Evolutionary conservation across 2,329 filamentous ascomycete genomes (phyloP).

Genomic region (Acephala macrosclerotiorum): DNA sequence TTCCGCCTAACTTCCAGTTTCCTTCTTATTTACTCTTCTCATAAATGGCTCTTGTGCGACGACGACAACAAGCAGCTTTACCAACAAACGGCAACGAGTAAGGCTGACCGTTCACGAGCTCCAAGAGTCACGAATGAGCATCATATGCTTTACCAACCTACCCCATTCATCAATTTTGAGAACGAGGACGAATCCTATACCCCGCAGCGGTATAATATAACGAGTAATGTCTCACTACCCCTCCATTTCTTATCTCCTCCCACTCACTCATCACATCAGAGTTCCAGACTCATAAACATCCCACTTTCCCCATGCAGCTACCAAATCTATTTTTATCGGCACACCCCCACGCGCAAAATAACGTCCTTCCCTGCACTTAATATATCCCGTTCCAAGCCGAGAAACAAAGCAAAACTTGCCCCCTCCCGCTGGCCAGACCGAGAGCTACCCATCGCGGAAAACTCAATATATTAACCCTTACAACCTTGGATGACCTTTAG

Average conservation of each 20-base stretch:
- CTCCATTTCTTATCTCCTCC: background rate
- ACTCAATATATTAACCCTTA: background rate
- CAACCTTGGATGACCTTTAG: too few species aligned
- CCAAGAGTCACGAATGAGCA: too few species aligned
- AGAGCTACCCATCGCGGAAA: too few species aligned
- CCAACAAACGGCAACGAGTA: too few species aligned
- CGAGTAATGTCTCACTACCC: background rate
- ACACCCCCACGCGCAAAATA: background rate
- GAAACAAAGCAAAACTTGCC: too few species aligned
- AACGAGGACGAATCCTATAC: background rate
- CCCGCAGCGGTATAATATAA: background rate
- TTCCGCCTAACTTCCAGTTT: background rate
- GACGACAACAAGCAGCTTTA: too few species aligned
- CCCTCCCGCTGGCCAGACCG: background rate
- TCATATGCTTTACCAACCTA: too few species aligned
- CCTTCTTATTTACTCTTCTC: too few species aligned
- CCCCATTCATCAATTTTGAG: background rate
- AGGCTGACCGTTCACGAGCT: too few species aligned
- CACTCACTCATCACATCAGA: background rate
- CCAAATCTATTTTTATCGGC: too few species aligned
- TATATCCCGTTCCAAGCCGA: background rate
- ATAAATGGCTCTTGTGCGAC: too few species aligned
- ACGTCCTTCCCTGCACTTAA: background rate
- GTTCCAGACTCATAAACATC: background rate
- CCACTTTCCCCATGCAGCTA: background rate